These are phyloP conservation scores for Vigna hirtella DNA, from an alignment of 306 rosid genomes.

Conservation along the genomic window DNA sequence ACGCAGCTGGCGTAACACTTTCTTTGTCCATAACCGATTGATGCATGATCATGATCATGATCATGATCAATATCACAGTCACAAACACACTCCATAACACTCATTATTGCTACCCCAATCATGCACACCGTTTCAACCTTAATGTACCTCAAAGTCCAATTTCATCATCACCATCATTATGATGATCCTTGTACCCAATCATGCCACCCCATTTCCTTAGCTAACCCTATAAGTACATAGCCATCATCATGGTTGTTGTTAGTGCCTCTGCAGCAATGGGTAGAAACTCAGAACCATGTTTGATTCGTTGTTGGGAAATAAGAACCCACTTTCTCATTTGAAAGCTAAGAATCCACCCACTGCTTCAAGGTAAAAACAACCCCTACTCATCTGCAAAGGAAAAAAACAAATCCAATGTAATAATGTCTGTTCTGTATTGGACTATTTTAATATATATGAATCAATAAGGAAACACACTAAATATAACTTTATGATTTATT, in stretches of 20 bases:
- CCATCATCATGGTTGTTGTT: slow-evolving; percentile 39
- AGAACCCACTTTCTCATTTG: slow-evolving; percentile 29
- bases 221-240: slow-evolving; percentile 14
- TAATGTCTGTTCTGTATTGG: neutral
- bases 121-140: slow-evolving; percentile 52
- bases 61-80: neutral
- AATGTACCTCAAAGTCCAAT: slow-evolving; percentile 51
- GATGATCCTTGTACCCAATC: slow-evolving; percentile 38
- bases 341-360: slow-evolving; percentile 31
- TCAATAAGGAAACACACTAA: too few relatives aligned
- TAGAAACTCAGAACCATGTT: slow-evolving; percentile 26
- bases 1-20: slow-evolving; percentile 25
- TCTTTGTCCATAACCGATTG: slow-evolving; percentile 37
- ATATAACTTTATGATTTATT: too few relatives aligned
- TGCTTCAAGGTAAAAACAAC: neutral
- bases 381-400: neutral
- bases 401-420: neutral
- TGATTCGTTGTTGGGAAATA: slow-evolving; percentile 45
- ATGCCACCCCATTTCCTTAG: slow-evolving; percentile 4
- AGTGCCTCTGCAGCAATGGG: slow-evolving; percentile 37
- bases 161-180: slow-evolving; percentile 52
- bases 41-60: too few relatives aligned
- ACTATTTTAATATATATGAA: neutral
- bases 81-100: slow-evolving; percentile 21
- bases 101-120: slow-evolving; percentile 50